Conservation (phyloP, 2,329 filamentous ascomycete species). For the Verticillium nubilum region DNA sequence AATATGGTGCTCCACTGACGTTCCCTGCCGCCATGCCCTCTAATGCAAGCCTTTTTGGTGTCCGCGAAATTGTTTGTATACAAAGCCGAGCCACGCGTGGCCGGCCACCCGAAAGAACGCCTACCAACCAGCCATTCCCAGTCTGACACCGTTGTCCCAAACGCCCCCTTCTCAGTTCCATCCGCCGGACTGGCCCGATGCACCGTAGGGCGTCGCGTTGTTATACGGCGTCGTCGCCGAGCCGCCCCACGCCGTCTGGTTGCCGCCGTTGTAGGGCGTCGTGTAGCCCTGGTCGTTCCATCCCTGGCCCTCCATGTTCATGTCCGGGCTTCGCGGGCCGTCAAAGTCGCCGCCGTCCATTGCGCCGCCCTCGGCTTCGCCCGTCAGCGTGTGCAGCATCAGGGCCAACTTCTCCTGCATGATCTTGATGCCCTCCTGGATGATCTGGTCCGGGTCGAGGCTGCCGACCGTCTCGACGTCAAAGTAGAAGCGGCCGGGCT, state of each 20-base stretch:
- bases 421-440: conserved; percentile 81
- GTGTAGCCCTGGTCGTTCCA: conserved; percentile 59
- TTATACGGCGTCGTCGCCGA: conserved; percentile 41
- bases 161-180: conserved; percentile 33
- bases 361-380: conserved; percentile 42
- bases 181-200: conserved; percentile 39
- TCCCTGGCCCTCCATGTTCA: conserved; percentile 46
- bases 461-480: conserved; percentile 87
- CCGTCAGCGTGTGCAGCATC: conserved; percentile 61
- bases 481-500: conserved; percentile 82
- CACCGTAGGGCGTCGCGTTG: conserved; percentile 38
- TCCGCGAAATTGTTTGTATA: neutral
- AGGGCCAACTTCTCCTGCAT: conserved; percentile 86
- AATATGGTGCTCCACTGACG: neutral
- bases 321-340: conserved; percentile 61
- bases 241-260: conserved; percentile 60
- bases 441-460: conserved; percentile 82
- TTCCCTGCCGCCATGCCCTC: neutral
- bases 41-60: neutral
- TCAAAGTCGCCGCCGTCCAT: conserved; percentile 56
- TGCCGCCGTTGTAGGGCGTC: conserved; percentile 60
- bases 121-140: neutral
- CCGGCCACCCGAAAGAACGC: neutral
- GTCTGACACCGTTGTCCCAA: neutral
- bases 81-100: neutral